Conservation (phyloP, 139 green algal species). For the Ettlia oleoabundans region DNA sequence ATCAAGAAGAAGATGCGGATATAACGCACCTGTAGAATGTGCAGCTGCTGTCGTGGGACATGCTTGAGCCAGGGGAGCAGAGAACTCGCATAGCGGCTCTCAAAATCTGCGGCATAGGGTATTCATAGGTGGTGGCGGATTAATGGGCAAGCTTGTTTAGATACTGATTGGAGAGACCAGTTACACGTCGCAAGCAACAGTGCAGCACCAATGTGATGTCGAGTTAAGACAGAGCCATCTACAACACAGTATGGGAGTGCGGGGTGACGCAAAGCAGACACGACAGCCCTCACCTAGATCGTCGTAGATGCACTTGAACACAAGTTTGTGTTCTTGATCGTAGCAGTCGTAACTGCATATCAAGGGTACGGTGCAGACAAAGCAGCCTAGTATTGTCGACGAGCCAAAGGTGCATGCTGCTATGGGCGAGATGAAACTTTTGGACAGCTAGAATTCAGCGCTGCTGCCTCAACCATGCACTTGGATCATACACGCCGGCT, state of each 20-base stretch:
- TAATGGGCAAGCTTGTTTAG: not conserved
- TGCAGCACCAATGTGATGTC: not conserved
- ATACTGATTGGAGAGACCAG: too few species aligned
- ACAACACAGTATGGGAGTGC: not conserved
- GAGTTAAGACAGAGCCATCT: not conserved
- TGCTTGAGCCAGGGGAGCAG: slow-evolving; percentile 3
- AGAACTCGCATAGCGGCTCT: not conserved
- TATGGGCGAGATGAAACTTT: too few species aligned
- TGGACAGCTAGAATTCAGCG: too few species aligned
- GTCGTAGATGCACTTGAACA: not conserved
- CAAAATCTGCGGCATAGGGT: not conserved
- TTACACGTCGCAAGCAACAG: not conserved
- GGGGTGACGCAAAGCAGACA: not conserved
- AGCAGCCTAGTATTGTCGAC: not conserved
- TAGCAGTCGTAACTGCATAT: not conserved
- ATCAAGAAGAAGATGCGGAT: too few species aligned
- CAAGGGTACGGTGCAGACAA: not conserved
- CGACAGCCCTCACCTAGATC: not conserved
- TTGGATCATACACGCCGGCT: too few species aligned
- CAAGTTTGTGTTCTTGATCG: not conserved
- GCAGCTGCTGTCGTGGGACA: slow-evolving; percentile 15
- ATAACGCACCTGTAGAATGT: slow-evolving; percentile 18
- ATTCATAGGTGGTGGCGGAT: not conserved
- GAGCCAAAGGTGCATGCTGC: not conserved
- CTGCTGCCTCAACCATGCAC: too few species aligned